Percentiles rank a stretch among this genome's conserved stretches.
phyloP scores from a whole-genome alignment of 441 rosid species.

The Bruguiera hainesii region DNA sequence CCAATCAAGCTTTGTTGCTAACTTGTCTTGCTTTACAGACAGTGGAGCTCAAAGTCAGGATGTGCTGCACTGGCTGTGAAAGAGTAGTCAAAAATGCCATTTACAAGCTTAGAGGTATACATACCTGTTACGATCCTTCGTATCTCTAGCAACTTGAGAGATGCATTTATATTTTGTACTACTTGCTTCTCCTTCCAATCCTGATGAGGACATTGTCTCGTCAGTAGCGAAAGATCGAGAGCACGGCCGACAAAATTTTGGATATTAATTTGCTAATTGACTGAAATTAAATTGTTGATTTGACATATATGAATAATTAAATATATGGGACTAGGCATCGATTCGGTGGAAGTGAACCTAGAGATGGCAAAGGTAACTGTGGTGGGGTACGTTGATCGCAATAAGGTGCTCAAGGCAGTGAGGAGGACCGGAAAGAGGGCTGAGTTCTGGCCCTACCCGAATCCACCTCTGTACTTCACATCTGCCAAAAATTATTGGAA shows the following conservation, averaged over 20 bases:
- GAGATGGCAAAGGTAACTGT: conserved; percentile 81
- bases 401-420: conserved; percentile 79
- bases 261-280: no score
- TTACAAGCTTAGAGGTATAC: conserved; percentile 76
- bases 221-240: no score
- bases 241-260: no score
- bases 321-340: conserved; percentile 45
- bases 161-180: no score
- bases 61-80: conserved; percentile 96
- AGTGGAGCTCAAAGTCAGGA: conserved; percentile 88
- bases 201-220: no score
- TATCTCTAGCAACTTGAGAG: background rate
- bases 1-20: background rate
- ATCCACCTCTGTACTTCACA: conserved; percentile 87
- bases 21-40: conserved; percentile 44
- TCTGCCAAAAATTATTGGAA: conserved; percentile 57
- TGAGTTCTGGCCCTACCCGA: conserved; percentile 90
- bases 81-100: conserved; percentile 84
- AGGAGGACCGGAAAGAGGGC: conserved; percentile 91
- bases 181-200: no score
- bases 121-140: background rate
- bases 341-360: conserved; percentile 77
- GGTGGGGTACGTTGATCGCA: conserved; percentile 83
- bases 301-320: background rate
- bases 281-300: no score